Percentiles rank a stretch among this genome's conserved stretches.
Conservation (phyloP, 1,284 basidiomycete species). For the Microbotryum silenes-acaulis region DNA sequence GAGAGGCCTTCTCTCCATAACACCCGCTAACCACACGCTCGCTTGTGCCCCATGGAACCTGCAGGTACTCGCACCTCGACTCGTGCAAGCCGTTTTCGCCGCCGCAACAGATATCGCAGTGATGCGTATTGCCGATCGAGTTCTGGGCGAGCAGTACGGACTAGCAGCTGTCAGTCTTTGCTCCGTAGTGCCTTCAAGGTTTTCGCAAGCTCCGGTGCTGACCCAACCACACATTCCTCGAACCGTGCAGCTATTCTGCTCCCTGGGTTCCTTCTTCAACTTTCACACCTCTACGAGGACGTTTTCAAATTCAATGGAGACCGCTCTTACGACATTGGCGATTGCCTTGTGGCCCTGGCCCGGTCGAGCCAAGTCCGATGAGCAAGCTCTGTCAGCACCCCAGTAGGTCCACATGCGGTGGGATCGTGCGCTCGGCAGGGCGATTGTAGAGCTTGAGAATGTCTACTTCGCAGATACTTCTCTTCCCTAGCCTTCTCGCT, state of each 20-base stretch:
- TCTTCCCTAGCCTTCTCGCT: conserved; percentile 42
- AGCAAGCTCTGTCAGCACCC: conserved; percentile 4
- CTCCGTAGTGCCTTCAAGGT: not conserved
- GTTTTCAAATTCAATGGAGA: conserved; percentile 88
- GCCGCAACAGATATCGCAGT: conserved; percentile 70
- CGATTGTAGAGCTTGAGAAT: no score
- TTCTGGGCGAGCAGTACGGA: conserved; percentile 56
- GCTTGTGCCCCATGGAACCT: not conserved
- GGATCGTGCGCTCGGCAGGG: no score
- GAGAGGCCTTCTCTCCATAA: conserved; percentile 12
- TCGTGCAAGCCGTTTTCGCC: conserved; percentile 73
- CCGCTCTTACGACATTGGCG: conserved; percentile 70
- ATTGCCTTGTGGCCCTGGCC: conserved; percentile 61
- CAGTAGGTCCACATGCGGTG: no score
- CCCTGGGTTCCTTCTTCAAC: conserved; percentile 79
- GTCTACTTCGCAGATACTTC: no score
- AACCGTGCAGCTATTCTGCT: conserved; percentile 60
- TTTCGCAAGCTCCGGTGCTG: not conserved
- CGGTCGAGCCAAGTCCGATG: not conserved
- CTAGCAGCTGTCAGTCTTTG: conserved; percentile 54
- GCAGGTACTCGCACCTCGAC: conserved; percentile 54
- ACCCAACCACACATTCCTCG: conserved; percentile 1
- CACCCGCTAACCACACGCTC: not conserved
- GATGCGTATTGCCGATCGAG: conserved; percentile 53
- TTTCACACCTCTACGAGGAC: conserved; percentile 75